Evolutionary conservation across 306 rosid genomes (phyloP).

Genomic region (Benincasa hispida): DNA sequence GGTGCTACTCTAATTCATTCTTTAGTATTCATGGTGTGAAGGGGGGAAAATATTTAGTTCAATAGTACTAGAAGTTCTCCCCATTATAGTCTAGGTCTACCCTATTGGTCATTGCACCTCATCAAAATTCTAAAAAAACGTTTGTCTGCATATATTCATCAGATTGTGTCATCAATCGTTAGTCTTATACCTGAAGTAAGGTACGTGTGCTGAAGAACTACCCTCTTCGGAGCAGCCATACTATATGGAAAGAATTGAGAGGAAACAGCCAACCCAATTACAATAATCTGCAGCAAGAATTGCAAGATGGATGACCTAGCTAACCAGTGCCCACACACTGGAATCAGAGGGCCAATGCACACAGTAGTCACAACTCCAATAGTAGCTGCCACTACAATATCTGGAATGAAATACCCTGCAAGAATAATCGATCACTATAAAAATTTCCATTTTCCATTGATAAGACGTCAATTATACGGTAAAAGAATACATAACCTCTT

Average conservation of each 20-base stretch:
- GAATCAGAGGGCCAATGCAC: conserved; percentile 76
- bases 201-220: conserved; percentile 63
- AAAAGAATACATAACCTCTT: neutral
- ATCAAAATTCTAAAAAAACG: neutral
- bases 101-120: neutral
- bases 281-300: conserved; percentile 60
- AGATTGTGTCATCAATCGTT: neutral
- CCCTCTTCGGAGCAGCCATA: conserved; percentile 74
- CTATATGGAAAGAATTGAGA: conserved; percentile 92
- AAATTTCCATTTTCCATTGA: conserved; percentile 4
- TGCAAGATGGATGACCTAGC: conserved; percentile 71
- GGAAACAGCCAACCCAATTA: conserved; percentile 64
- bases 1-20: neutral
- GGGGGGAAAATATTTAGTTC: neutral
- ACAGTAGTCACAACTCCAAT: conserved; percentile 70
- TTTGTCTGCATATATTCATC: conserved; percentile 1
- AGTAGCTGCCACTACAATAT: conserved; percentile 51
- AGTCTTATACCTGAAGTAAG: conserved; percentile 61
- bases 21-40: neutral
- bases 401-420: conserved; percentile 79
- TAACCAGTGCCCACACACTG: conserved; percentile 73
- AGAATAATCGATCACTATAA: conserved; percentile 11
- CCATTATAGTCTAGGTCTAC: neutral
- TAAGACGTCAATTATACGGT: neutral
- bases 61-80: neutral